These are phyloP conservation scores for Lichtheimia ornata DNA, from an alignment of 371 early-diverging fungal species.

Conservation along the genomic window DNA sequence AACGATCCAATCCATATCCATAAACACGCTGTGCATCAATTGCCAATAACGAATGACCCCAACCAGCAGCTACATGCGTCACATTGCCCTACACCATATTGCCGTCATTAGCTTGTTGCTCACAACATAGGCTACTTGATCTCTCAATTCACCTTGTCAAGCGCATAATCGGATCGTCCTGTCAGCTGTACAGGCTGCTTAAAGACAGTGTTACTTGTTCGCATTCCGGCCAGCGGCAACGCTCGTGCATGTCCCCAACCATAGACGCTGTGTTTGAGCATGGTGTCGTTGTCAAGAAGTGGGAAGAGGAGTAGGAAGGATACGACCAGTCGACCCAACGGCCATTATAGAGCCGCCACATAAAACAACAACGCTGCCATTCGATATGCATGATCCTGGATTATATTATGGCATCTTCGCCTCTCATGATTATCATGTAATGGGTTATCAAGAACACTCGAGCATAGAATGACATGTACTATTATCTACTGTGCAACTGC, in stretches of 20 bases:
- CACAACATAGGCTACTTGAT: constrained; percentile 17
- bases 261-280: constrained; percentile 17
- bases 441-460: no score
- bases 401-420: no score
- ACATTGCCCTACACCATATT: constrained; percentile 10
- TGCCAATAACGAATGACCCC: constrained; percentile 45
- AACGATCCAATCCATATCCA: constrained; percentile 43
- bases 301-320: no score
- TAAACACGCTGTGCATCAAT: constrained; percentile 24
- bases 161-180: constrained; percentile 36
- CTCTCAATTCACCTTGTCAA: constrained; percentile 9
- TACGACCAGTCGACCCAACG: no score
- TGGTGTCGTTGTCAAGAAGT: no score
- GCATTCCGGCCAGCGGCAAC: constrained; percentile 25
- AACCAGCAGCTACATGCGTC: constrained; percentile 41
- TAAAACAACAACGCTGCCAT: no score
- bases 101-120: not conserved
- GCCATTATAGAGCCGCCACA: no score
- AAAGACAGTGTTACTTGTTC: constrained; percentile 18
- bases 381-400: no score
- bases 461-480: no score
- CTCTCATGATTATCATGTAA: no score
- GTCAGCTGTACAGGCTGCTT: constrained; percentile 24
- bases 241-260: constrained; percentile 48
- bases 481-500: no score